Base-by-base conservation (phyloP, 2,329 filamentous ascomycete genomes). In the Pezicula neosporulosa region DNA sequence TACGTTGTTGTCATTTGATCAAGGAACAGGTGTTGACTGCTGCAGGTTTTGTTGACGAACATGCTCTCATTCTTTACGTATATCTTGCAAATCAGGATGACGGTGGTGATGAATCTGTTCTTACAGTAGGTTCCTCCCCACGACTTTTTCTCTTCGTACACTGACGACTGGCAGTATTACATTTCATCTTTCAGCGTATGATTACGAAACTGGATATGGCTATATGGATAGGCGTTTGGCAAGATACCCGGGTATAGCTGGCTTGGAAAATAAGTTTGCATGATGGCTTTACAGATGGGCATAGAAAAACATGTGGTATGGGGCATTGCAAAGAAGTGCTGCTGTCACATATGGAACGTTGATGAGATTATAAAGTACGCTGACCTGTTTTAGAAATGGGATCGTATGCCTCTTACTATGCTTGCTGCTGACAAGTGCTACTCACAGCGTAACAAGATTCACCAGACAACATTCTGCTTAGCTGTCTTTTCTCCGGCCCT, bases 1-100 rank as follows among this genome's bases (percentile, higher is more conserved):
- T 85, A 57, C 72, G 81, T 65, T 16, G 13, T 41, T 16, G 64
- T 39, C 33, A 13, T 48, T 10, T 24, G 15, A 35, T 38, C 16
- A 16, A n/a, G 28, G 18, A 21, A 19, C 38, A 37, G 7, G 4
- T 28, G 42, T 67, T 58, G 44, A 56, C 28, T 44, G n/a, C 12
- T 49, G 6, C 42, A 80, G 77, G 77, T 66, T 91, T 95, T 68
- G 85, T 85, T 37, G 78, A 94, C 63, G 87, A 89, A 48, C 85
- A 91, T 66, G 89, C 89, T 2, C 68, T 95, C 56, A 90, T 94
- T 38, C 73, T 94, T 24, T 94, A 94, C 64, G 90, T 94, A 3
- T 94, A 91, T 61, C 77, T 94, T 30, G 79, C 86, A 13, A 81
- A 85, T 59, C 83, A 85, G 48, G 87, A 90, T 52, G 84, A 86